These are phyloP conservation scores for Cutaneotrichosporon cutaneum DNA, from an alignment of 1,284 basidiomycete species.

Conservation along the genomic window DNA sequence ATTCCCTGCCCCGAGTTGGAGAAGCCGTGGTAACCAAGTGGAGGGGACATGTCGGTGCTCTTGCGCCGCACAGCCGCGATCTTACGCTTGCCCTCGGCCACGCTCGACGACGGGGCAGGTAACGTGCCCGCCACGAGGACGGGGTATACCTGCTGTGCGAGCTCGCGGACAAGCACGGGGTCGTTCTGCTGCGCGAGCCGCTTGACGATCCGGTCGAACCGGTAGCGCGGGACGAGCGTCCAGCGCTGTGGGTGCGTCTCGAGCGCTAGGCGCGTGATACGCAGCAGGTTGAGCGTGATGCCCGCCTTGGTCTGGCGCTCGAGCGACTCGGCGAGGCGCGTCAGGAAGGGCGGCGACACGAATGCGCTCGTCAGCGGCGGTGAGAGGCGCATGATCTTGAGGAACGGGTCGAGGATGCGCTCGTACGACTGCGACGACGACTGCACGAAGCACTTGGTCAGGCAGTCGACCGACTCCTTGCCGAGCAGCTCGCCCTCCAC, in stretches of 20 bases:
- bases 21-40: not conserved
- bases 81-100: not conserved
- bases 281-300: conserved; percentile 82
- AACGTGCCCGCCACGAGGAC: conserved; percentile 32
- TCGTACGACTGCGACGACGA: conserved; percentile 92
- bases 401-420: conserved; percentile 83
- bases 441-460: conserved; percentile 80
- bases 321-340: conserved; percentile 81
- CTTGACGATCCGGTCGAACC: conserved; percentile 72
- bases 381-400: conserved; percentile 84
- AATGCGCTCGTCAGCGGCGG: conserved; percentile 70
- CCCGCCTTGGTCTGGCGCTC: conserved; percentile 71
- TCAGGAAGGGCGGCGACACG: conserved; percentile 73
- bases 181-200: conserved; percentile 76
- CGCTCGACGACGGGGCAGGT: not conserved
- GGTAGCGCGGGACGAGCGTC: conserved; percentile 73
- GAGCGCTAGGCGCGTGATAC: conserved; percentile 79
- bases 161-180: conserved; percentile 82
- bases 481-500: conserved; percentile 86
- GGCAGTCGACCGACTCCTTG: conserved; percentile 64
- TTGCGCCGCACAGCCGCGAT: conserved; percentile 2
- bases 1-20: not conserved
- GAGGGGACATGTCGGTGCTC: not conserved
- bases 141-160: conserved; percentile 48
- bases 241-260: conserved; percentile 84